Conservation (phyloP, 2,329 filamentous ascomycete species). For the Aspergillaceae sp. region DNA sequence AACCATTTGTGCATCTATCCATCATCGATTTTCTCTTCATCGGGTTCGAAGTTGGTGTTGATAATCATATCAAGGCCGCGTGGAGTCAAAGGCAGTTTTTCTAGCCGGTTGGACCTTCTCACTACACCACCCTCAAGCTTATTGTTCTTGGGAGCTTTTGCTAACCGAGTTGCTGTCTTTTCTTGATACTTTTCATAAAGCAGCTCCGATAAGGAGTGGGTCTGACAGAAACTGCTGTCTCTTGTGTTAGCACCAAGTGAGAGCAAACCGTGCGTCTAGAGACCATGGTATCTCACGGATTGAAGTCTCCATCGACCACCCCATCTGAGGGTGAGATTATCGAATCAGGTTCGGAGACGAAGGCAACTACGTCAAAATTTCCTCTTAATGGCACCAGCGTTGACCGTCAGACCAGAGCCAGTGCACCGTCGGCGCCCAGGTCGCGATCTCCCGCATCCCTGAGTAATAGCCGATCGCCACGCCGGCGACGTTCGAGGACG, state of each 20-base stretch:
- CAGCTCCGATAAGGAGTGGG: not conserved
- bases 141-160: constrained; percentile 21
- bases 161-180: constrained; percentile 26
- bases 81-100: constrained; percentile 24
- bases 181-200: constrained; percentile 16
- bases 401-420: constrained; percentile 86
- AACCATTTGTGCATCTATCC: too few relatives aligned
- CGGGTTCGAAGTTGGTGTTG: too few relatives aligned
- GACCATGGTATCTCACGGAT: constrained; percentile 41
- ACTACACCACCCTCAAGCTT: constrained; percentile 19
- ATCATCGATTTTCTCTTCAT: too few relatives aligned
- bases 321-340: constrained; percentile 83
- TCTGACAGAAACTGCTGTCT: constrained; percentile 1
- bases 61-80: constrained; percentile 8
- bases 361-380: constrained; percentile 79
- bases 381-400: constrained; percentile 69
- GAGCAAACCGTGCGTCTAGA: too few relatives aligned
- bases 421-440: constrained; percentile 41
- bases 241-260: not conserved
- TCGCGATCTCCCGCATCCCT: constrained; percentile 40
- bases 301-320: constrained; percentile 47
- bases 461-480: constrained; percentile 46
- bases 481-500: constrained; percentile 48
- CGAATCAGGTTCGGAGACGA: constrained; percentile 61
- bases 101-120: constrained; percentile 38